Base-by-base conservation (phyloP, 2,329 filamentous ascomycete species). In the Ophiostoma sp. region DNA sequence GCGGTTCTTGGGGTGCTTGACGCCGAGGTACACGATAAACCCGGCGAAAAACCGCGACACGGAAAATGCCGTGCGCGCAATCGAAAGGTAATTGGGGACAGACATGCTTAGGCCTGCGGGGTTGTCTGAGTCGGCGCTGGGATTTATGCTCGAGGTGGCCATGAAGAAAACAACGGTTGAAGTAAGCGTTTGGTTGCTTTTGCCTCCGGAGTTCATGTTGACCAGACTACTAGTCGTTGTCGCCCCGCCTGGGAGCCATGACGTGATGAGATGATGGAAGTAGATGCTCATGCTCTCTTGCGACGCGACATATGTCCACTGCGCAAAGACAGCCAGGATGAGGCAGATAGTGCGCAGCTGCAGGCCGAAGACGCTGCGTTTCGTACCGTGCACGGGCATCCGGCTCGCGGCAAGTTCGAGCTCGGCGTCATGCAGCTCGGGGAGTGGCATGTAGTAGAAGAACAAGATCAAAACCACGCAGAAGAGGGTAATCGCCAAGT, bases 261-360 rank as follows among this genome's bases (percentile, higher is more conserved):
- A 83, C 7, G 83, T 79, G 69, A 90, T 77, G 12, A 90, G 80
- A n/a, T 80, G 79, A 19, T 85, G 81, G 78, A 92, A 90, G 80
- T 86, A 91, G 77, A 90, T 87, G 76, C 86, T 88, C 81, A 89
- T 86, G 78, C 84, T 86, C 78, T 91, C 90, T 78, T 97, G 94
- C 0, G 90, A 89, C 8, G 91, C 92, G 1, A 93, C 90, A 78
- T 97, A 97, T 42, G 88, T 88, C 83, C 93, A 97, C 78, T 97
- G 93, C 0, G 92, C 90, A 48, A 91, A 81, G 0, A 94, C 89
- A 0, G 92, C 94, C 74, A 95, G 86, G 74, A 89, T 88, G 9
- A 97, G 85, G 45, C 83, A 86, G 78, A 86, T 82, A 0, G 87
- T 89, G 31, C 87, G 86, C 33, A 88, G 81, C 76, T 88, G 85